phyloP scores from a whole-genome alignment of 208 protist genomes.

The Acanthamoeba sp. region DNA sequence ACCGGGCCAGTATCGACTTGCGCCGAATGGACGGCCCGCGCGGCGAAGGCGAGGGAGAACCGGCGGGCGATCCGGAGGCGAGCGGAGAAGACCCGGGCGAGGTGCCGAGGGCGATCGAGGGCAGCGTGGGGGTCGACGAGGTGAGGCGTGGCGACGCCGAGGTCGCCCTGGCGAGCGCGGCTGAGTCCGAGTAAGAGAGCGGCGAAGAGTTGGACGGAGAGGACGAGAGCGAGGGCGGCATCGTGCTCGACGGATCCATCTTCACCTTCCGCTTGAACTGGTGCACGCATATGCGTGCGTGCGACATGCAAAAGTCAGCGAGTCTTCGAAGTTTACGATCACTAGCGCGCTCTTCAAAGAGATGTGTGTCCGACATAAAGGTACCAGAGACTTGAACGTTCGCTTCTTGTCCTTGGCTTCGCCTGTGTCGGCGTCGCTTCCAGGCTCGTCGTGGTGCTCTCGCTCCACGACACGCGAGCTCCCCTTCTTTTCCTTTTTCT shows the following conservation, averaged over 20 bases:
- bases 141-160: conserved; percentile 15
- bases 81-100: background rate
- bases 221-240: background rate
- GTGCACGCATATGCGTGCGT: no score
- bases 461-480: background rate
- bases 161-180: background rate
- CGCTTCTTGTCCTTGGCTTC: conserved; percentile 15
- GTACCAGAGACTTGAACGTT: conserved; percentile 6
- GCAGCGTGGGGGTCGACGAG: background rate
- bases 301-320: background rate
- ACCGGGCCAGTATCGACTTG: background rate
- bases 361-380: background rate
- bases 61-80: background rate
- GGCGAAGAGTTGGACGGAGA: background rate
- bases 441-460: background rate
- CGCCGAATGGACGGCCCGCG: background rate
- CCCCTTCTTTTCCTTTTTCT: conserved; percentile 7
- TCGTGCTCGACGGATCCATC: background rate
- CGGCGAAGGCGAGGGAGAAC: background rate
- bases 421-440: background rate
- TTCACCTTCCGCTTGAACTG: background rate
- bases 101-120: background rate
- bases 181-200: background rate
- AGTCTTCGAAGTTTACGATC: no score
- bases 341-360: no score